phyloP scores from a whole-genome alignment of 2,329 filamentous ascomycete genomes.

The Penicillium sp. region DNA sequence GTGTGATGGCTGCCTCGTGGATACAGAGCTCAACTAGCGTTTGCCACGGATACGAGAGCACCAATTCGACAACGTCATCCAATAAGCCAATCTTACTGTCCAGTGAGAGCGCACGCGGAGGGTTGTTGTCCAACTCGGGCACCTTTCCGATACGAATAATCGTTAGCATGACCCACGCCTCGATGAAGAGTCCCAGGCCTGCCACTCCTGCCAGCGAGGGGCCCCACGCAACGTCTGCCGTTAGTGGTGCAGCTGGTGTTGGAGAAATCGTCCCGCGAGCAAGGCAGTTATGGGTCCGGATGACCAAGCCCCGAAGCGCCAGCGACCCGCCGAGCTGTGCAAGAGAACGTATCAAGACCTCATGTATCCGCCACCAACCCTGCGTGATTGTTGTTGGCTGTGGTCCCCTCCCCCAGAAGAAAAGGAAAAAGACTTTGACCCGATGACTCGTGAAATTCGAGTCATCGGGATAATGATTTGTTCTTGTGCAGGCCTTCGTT shows the following conservation, averaged over 20 bases:
- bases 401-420: not conserved
- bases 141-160: not conserved
- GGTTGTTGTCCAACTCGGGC: not conserved
- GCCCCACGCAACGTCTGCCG: slow-evolving; percentile 5
- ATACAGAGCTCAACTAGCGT: slow-evolving; percentile 8
- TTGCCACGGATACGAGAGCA: slow-evolving; percentile 1
- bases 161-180: slow-evolving; percentile 6
- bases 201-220: not conserved
- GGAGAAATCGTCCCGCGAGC: slow-evolving; percentile 4
- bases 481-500: not conserved
- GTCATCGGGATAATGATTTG: not conserved
- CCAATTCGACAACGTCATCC: slow-evolving; percentile 11
- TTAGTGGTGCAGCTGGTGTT: slow-evolving; percentile 12
- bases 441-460: slow-evolving; percentile 3
- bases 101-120: not conserved
- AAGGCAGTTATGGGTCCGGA: slow-evolving; percentile 10
- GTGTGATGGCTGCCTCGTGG: slow-evolving; percentile 13
- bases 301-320: slow-evolving; percentile 12
- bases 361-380: slow-evolving; percentile 12
- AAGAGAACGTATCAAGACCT: slow-evolving; percentile 10
- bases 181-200: slow-evolving; percentile 1
- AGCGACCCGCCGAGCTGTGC: slow-evolving; percentile 11
- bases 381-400: not conserved
- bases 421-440: not conserved
- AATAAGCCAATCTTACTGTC: not conserved